phyloP scores from a whole-genome alignment of 495 filamentous ascomycete species.

The Penicilliopsis zonata region DNA sequence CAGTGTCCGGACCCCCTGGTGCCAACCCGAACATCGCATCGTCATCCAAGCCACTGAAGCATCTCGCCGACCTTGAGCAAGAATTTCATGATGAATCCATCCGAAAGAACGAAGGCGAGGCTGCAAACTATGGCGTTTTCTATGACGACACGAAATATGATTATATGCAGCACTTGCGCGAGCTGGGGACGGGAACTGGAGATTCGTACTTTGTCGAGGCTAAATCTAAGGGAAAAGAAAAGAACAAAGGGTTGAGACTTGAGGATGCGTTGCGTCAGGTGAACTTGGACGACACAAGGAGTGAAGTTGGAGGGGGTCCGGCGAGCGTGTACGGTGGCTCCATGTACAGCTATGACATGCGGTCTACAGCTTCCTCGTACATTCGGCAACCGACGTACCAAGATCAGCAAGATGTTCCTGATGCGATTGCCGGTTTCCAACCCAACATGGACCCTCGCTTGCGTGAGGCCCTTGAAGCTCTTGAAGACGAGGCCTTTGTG shows the following conservation, averaged over 20 bases:
- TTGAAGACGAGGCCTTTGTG: conserved; percentile 94
- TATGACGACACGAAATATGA: conserved; percentile 86
- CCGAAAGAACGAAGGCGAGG: conserved; percentile 88
- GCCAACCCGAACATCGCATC: conserved; percentile 12
- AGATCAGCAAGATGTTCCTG: conserved; percentile 86
- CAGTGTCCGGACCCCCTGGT: conserved; percentile 24
- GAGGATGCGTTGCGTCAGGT: conserved; percentile 69
- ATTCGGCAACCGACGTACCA: conserved; percentile 69
- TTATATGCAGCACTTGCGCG: conserved; percentile 99
- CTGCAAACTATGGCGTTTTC: conserved; percentile 86
- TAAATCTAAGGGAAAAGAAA: conserved; percentile 41
- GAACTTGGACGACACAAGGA: conserved; percentile 43
- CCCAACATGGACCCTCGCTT: conserved; percentile 96
- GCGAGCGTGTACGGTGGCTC: conserved; percentile 21
- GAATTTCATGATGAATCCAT: conserved; percentile 61
- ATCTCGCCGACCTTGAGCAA: conserved; percentile 58
- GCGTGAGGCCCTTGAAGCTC: conserved; percentile 82
- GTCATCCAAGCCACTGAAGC: conserved; percentile 39
- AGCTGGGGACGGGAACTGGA: conserved; percentile 51
- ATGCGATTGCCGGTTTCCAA: conserved; percentile 83
- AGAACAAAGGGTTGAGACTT: conserved; percentile 57
- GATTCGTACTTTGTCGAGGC: conserved; percentile 69
- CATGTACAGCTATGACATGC: conserved; percentile 20
- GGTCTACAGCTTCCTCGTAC: conserved; percentile 48
- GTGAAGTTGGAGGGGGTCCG: conserved; percentile 28